Percentiles rank a stretch among this genome's conserved stretches.
These are phyloP conservation scores for Conticribra weissflogii DNA, from an alignment of 108 stramenopile species.

Conservation along the genomic window DNA sequence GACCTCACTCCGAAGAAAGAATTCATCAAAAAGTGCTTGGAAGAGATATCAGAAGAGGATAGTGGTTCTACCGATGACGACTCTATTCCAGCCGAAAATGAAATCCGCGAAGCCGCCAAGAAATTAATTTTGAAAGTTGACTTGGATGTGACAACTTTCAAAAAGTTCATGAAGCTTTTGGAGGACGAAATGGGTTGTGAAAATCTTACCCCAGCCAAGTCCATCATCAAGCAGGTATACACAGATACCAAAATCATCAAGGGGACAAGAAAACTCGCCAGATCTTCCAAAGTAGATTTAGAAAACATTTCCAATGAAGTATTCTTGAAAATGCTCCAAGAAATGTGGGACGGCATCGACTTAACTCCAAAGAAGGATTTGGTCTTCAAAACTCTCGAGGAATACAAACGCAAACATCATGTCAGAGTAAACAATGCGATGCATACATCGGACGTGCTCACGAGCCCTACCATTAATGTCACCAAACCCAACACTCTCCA, in stretches of 20 bases:
- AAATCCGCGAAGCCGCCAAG: neutral
- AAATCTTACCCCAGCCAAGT: neutral
- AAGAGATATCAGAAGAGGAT: neutral
- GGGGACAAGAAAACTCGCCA: neutral
- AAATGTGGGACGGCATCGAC: neutral
- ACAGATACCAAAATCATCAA: constrained; percentile 6
- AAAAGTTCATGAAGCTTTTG: constrained; percentile 5
- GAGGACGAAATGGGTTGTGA: neutral
- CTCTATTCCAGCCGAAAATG: constrained; percentile 1
- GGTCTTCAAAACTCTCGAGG: constrained; percentile 6
- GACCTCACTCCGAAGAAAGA: constrained; percentile 1
- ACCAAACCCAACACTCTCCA: neutral
- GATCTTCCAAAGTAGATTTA: constrained; percentile 7
- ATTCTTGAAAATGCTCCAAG: constrained; percentile 5
- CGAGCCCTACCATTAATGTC: neutral
- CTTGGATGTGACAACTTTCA: constrained; percentile 3
- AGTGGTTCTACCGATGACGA: neutral
- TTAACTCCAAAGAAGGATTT: constrained; percentile 4
- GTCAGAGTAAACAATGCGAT: neutral
- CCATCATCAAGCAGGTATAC: neutral
- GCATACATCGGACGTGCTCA: neutral
- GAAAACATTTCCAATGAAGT: neutral
- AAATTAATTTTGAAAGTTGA: neutral
- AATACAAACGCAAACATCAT: constrained; percentile 1
- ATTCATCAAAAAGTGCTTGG: constrained; percentile 7